Evolutionary conservation across 257 asterid genomes (phyloP).

Genomic region (Fraxinus pennsylvanica): DNA sequence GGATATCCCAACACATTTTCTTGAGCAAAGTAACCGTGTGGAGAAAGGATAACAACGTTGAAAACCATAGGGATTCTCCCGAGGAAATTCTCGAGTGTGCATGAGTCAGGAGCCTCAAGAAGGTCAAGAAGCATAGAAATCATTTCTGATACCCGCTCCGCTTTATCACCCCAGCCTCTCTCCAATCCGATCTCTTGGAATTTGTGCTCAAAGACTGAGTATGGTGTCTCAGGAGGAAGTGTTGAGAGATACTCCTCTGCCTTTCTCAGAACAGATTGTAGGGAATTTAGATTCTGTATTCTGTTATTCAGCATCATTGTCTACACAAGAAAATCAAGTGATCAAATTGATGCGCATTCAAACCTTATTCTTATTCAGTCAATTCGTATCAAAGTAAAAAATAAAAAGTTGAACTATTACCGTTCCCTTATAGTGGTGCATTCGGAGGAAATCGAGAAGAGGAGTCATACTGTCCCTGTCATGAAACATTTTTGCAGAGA

Average conservation of each 20-base stretch:
- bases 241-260: slow-evolving; percentile 89
- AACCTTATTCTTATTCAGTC: too few relatives aligned
- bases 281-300: slow-evolving; percentile 56
- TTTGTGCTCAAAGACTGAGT: slow-evolving; percentile 60
- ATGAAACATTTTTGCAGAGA: slow-evolving; percentile 95
- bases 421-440: slow-evolving; percentile 81
- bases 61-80: slow-evolving; percentile 92
- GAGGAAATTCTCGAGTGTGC: slow-evolving; percentile 86
- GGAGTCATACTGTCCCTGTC: slow-evolving; percentile 94
- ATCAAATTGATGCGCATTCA: background rate
- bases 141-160: slow-evolving; percentile 72
- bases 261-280: slow-evolving; percentile 73
- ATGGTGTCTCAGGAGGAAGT: slow-evolving; percentile 60
- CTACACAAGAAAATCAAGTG: slow-evolving; percentile 38
- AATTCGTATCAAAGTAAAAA: background rate
- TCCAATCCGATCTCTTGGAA: slow-evolving; percentile 91
- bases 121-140: slow-evolving; percentile 84
- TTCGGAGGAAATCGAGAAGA: slow-evolving; percentile 83
- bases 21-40: slow-evolving; percentile 98
- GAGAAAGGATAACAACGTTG: slow-evolving; percentile 94
- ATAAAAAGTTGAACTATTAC: slow-evolving; percentile 23
- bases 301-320: slow-evolving; percentile 82
- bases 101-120: slow-evolving; percentile 89
- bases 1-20: slow-evolving; percentile 97
- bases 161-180: slow-evolving; percentile 96